Conservation (phyloP, 1,284 basidiomycete genomes). For the Ceratobasidium sp. region DNA sequence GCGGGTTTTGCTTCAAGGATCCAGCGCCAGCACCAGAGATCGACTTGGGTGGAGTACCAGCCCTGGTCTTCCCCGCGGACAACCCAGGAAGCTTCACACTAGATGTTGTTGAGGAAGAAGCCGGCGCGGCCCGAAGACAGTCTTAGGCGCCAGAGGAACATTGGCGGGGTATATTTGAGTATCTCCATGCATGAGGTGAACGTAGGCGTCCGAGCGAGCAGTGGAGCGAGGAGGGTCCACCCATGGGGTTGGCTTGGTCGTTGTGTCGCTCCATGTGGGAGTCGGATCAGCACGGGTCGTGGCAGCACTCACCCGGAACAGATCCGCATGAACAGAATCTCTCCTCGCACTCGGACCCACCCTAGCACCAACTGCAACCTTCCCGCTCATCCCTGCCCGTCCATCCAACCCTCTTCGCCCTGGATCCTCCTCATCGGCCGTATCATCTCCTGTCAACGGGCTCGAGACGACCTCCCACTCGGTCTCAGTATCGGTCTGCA, state of each 20-base stretch:
- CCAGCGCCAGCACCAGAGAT: too few species aligned
- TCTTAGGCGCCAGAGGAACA: conserved; percentile 23
- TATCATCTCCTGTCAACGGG: conserved; percentile 20
- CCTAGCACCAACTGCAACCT: background rate
- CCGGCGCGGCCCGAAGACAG: conserved; percentile 3
- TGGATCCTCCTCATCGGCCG: conserved; percentile 20
- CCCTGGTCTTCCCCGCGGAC: background rate
- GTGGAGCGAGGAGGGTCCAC: too few species aligned
- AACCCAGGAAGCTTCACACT: background rate
- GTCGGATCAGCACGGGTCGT: background rate
- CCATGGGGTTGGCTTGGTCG: background rate
- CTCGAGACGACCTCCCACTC: conserved; percentile 2
- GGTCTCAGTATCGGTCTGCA: conserved; percentile 27
- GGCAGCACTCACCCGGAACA: too few species aligned
- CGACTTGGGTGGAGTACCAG: too few species aligned
- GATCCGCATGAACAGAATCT: too few species aligned
- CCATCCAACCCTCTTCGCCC: background rate
- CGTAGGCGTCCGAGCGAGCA: conserved; percentile 8
- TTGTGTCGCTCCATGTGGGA: too few species aligned
- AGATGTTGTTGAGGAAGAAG: background rate
- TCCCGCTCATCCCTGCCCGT: background rate
- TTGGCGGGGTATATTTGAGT: conserved; percentile 31
- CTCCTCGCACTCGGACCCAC: background rate
- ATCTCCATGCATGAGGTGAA: conserved; percentile 26
- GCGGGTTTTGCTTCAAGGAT: background rate